Evolutionary conservation across 805 yeast genomes (phyloP).

Genomic region (Ogataea paradorogensis): DNA sequence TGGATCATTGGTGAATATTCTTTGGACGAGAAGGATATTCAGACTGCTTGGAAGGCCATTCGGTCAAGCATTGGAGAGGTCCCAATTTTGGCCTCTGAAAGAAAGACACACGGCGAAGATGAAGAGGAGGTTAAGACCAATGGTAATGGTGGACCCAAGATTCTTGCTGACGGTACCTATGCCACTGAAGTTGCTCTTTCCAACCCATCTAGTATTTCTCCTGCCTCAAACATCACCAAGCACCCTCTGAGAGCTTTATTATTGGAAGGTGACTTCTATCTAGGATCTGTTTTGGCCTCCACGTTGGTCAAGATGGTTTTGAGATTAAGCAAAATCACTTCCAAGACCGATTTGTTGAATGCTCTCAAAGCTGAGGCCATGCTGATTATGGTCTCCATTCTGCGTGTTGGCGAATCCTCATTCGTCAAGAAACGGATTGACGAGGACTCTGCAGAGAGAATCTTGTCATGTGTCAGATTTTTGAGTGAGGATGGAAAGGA

Average conservation of each 20-base stretch:
- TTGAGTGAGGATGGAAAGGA: conserved; percentile 62
- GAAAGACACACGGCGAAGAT: conserved; percentile 34
- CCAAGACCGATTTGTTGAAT: conserved; percentile 55
- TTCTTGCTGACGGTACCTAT: conserved; percentile 98
- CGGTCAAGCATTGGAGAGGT: conserved; percentile 85
- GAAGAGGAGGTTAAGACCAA: conserved; percentile 27
- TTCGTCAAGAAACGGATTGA: conserved; percentile 75
- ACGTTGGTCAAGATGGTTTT: conserved; percentile 85
- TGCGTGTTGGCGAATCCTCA: conserved; percentile 80
- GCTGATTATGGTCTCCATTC: conserved; percentile 84
- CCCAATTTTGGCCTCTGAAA: conserved; percentile 79
- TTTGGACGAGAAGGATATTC: conserved; percentile 64
- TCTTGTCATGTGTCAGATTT: conserved; percentile 79
- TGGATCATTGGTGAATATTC: conserved; percentile 97
- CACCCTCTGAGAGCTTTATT: conserved; percentile 82
- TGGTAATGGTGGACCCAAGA: conserved; percentile 62
- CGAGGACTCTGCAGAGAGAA: conserved; percentile 96
- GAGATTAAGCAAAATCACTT: conserved; percentile 60
- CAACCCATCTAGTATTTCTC: conserved; percentile 35
- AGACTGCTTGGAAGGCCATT: conserved; percentile 82
- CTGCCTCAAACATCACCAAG: conserved; percentile 27
- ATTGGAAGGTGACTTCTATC: conserved; percentile 84
- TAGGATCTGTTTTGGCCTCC: conserved; percentile 83
- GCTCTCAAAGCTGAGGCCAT: conserved; percentile 94
- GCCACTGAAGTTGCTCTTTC: conserved; percentile 89